Conservation (phyloP, 257 asterid genomes). For the Solanum etuberosum region DNA sequence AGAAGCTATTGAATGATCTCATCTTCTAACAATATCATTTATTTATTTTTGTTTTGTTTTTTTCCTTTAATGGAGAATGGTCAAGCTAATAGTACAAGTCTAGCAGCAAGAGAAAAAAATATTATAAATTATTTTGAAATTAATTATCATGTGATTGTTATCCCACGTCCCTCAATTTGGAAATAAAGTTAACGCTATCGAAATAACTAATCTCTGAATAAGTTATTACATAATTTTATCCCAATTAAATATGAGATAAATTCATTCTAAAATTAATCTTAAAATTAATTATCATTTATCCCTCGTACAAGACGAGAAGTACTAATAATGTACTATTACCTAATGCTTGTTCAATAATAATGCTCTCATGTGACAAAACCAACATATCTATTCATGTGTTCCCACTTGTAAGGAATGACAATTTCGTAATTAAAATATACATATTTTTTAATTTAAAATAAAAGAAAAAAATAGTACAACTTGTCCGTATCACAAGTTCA, state of each 20-base stretch:
- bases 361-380: slow-evolving; percentile 16
- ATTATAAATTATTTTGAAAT: neutral
- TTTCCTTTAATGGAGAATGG: neutral
- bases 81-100: neutral
- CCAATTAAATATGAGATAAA: no score
- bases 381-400: slow-evolving; percentile 15
- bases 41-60: neutral
- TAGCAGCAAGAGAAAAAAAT: neutral
- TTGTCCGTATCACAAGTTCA: slow-evolving; percentile 15
- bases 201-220: no score
- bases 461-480: neutral
- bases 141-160: no score
- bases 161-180: no score
- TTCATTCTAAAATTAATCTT: no score
- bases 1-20: neutral
- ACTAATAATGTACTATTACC: neutral
- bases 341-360: neutral
- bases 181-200: no score
- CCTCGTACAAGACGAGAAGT: neutral
- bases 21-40: neutral
- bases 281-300: neutral
- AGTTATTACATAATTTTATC: no score
- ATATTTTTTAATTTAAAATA: neutral
- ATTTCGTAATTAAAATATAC: neutral
- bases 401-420: slow-evolving; percentile 35